Conservation (phyloP, 2,329 filamentous ascomycete species). For the Mycosphaerella arachidis region DNA sequence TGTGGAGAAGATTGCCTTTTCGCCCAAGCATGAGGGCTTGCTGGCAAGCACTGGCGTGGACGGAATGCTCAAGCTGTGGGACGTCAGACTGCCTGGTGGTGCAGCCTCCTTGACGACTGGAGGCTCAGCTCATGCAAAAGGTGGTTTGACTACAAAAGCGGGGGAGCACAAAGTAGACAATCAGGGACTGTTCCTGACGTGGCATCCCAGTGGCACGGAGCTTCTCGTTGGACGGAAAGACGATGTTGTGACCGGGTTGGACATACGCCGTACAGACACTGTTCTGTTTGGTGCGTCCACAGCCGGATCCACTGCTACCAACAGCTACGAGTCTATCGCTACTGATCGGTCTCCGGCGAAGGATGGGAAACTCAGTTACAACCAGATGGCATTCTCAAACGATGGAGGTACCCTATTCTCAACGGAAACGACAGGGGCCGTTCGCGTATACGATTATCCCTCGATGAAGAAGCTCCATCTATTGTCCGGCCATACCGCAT, state of each 20-base stretch:
- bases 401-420: conserved; percentile 65
- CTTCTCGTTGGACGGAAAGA: conserved; percentile 72
- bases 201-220: conserved; percentile 66
- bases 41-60: conserved; percentile 70
- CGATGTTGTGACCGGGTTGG: conserved; percentile 32
- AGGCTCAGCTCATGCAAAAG: conserved; percentile 41
- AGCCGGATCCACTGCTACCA: conserved; percentile 6
- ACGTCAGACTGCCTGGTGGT: conserved; percentile 60
- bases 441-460: conserved; percentile 67
- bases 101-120: conserved; percentile 25
- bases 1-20: conserved; percentile 74
- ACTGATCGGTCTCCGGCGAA: conserved; percentile 23
- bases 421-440: conserved; percentile 66
- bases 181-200: conserved; percentile 50
- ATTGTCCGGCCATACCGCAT: conserved; percentile 68
- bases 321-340: conserved; percentile 12
- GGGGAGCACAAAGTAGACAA: conserved; percentile 52
- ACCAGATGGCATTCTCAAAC: conserved; percentile 71
- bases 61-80: conserved; percentile 74
- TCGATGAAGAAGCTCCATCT: conserved; percentile 51
- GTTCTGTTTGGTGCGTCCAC: conserved; percentile 13
- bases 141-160: conserved; percentile 39
- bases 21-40: conserved; percentile 71
- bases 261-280: conserved; percentile 24
- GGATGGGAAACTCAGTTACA: conserved; percentile 44